A percentile compares a stretch with the other conserved stretches of the same genome.
Conservation (phyloP, 1,284 basidiomycete genomes). For the Abortiporus biennis region DNA sequence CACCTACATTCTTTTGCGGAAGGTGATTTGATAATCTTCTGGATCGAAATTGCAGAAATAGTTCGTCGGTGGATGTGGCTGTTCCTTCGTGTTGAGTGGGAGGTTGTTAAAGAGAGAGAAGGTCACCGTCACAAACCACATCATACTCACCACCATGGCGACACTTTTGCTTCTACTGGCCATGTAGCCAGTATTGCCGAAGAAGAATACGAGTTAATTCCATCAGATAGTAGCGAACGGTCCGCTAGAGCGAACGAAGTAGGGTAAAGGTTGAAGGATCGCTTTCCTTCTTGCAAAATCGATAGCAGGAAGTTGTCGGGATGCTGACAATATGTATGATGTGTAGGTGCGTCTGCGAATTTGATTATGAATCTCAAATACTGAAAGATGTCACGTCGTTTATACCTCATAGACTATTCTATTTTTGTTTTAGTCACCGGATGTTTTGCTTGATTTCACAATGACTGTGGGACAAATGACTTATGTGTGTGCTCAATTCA, state of each 20-base stretch:
- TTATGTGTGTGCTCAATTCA: too few relatives aligned
- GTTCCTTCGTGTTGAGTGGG: slow-evolving; percentile 95
- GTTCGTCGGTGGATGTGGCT: slow-evolving; percentile 95
- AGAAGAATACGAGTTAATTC: slow-evolving; percentile 23
- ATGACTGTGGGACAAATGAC: too few relatives aligned
- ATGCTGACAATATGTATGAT: too few relatives aligned
- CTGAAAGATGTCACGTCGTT: too few relatives aligned
- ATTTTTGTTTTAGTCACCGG: too few relatives aligned
- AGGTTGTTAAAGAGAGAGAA: slow-evolving; percentile 55
- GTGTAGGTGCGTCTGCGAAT: too few relatives aligned
- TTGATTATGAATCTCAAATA: too few relatives aligned
- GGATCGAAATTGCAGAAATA: slow-evolving; percentile 89
- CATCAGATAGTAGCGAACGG: slow-evolving; percentile 8
- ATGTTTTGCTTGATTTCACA: too few relatives aligned
- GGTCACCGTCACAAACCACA: slow-evolving; percentile 6
- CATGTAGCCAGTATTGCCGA: slow-evolving; percentile 3
- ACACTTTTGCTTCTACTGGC: neutral
- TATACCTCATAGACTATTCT: too few relatives aligned
- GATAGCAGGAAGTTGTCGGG: neutral
- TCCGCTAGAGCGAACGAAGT: neutral
- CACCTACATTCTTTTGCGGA: slow-evolving; percentile 84
- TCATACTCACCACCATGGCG: neutral
- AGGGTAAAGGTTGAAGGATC: neutral
- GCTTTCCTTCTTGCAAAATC: neutral
- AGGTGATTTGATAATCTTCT: slow-evolving; percentile 81